Evolutionary conservation across 768 basidiomycete genomes (phyloP).

Genomic region (Lactifluus volemus): DNA sequence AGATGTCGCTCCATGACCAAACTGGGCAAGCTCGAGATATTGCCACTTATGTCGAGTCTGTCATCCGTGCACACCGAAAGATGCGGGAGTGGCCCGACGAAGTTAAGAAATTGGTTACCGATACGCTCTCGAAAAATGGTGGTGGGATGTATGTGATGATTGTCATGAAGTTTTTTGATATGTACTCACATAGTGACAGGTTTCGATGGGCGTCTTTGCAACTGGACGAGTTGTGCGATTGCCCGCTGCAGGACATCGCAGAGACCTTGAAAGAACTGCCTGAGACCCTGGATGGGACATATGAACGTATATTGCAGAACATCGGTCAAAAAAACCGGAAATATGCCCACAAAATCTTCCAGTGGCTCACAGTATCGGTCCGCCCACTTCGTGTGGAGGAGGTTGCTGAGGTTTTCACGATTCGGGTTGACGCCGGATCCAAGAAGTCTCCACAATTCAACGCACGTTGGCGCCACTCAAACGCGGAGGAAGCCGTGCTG

Average conservation of each 20-base stretch:
- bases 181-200: background rate
- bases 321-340: background rate
- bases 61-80: background rate
- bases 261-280: background rate
- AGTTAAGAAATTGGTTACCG: background rate
- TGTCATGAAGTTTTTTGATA: background rate
- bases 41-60: background rate
- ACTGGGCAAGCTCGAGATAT: background rate
- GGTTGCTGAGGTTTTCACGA: background rate
- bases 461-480: background rate
- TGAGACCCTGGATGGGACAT: background rate
- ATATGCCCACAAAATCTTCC: background rate
- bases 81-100: background rate
- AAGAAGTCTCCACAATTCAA: background rate
- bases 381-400: background rate
- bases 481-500: background rate
- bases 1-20: background rate
- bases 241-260: background rate
- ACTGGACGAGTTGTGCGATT: background rate
- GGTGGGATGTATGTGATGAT: background rate
- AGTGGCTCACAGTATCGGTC: background rate
- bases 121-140: background rate
- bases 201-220: background rate
- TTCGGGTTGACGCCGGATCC: background rate
- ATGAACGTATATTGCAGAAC: background rate